A percentile compares a stretch with the other conserved stretches of the same genome.
Evolutionary conservation across 176 grass and related monocot genomes (phyloP).

Genomic region (Thinopyrum elongatum): DNA sequence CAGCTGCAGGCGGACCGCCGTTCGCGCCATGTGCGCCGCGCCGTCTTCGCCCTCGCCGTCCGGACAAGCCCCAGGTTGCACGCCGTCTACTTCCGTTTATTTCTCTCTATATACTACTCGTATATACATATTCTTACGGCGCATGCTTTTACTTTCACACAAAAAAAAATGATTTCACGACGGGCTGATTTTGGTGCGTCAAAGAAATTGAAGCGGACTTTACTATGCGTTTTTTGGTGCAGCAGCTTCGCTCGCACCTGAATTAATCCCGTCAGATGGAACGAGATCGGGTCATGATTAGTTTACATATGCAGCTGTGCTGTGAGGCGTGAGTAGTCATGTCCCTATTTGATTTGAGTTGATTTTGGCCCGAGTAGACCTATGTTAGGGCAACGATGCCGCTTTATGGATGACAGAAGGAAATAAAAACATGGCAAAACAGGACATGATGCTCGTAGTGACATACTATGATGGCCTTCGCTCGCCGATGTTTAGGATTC

Average conservation of each 20-base stretch:
- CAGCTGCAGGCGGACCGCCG: not conserved
- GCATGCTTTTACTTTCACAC: too few species aligned
- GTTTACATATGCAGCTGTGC: not conserved
- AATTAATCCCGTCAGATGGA: not conserved
- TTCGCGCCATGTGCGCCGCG: conserved; percentile 32
- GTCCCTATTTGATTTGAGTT: too few species aligned
- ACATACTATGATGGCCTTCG: not conserved
- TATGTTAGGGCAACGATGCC: not conserved
- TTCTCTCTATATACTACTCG: not conserved
- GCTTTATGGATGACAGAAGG: not conserved
- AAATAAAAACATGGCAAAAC: not conserved
- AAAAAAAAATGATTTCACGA: too few species aligned
- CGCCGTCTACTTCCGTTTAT: not conserved
- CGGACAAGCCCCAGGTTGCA: conserved; percentile 29
- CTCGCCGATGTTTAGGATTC: not conserved
- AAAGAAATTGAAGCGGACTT: not conserved
- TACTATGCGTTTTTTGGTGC: not conserved
- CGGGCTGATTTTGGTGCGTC: too few species aligned
- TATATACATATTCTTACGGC: too few species aligned
- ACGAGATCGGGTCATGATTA: not conserved
- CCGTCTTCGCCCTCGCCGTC: conserved; percentile 20
- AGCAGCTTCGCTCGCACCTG: not conserved
- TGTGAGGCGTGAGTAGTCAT: not conserved
- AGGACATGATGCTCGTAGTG: too few species aligned
- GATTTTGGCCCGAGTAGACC: not conserved